Conservation (phyloP, 2,329 filamentous ascomycete genomes). For the Aspergillus sp. region DNA sequence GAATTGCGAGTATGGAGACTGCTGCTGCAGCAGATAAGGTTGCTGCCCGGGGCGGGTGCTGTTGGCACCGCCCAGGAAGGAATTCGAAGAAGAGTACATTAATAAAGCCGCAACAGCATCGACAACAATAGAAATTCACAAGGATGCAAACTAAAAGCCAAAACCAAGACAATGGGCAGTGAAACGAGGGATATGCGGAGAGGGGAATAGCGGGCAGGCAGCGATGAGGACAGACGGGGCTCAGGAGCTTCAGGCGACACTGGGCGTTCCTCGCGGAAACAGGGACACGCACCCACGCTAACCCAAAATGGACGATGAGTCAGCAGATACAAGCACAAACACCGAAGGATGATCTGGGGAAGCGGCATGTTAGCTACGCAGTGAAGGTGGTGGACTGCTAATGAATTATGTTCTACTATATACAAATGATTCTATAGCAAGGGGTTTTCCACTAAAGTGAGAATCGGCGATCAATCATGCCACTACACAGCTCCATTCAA, state of each 20-base stretch:
- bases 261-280: conserved; percentile 16
- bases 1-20: conserved; percentile 45
- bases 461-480: background rate
- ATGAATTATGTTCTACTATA: background rate
- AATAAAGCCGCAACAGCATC: conserved; percentile 29
- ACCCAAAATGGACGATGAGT: conserved; percentile 12
- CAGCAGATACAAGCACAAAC: background rate
- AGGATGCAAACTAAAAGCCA: background rate
- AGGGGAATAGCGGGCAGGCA: conserved; percentile 22
- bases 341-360: background rate
- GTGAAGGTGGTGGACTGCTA: background rate
- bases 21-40: conserved; percentile 54
- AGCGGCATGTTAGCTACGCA: background rate
- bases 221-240: conserved; percentile 10
- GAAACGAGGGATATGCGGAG: conserved; percentile 23
- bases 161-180: conserved; percentile 11
- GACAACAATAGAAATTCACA: conserved; percentile 7
- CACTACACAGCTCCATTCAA: conserved; percentile 1
- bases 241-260: conserved; percentile 29
- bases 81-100: conserved; percentile 92
- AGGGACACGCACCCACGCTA: conserved; percentile 28
- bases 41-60: conserved; percentile 69
- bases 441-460: background rate
- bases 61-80: conserved; percentile 77
- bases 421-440: background rate